phyloP scores from a whole-genome alignment of 768 basidiomycete genomes.

The Hericium coralloides region DNA sequence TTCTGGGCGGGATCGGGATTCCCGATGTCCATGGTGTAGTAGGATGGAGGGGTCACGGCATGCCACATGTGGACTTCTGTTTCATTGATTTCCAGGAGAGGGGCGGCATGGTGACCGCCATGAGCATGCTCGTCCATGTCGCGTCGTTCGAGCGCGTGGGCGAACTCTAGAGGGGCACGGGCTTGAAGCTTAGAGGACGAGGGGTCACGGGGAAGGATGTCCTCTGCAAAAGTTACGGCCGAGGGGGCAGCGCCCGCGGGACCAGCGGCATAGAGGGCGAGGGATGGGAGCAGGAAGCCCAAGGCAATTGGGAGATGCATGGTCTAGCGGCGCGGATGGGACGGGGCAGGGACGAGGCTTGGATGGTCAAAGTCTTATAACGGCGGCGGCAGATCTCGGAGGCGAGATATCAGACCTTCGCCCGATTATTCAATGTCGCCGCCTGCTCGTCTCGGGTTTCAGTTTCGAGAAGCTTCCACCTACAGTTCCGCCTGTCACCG shows the following conservation, averaged over 20 bases:
- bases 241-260: slow-evolving; percentile 7
- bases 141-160: neutral
- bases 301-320: slow-evolving; percentile 13
- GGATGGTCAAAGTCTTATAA: slow-evolving; percentile 2
- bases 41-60: slow-evolving; percentile 67
- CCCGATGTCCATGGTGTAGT: slow-evolving; percentile 74
- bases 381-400: slow-evolving; percentile 12
- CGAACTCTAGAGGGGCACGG: neutral
- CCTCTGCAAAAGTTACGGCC: slow-evolving; percentile 16
- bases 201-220: neutral
- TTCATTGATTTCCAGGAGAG: slow-evolving; percentile 64
- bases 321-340: neutral
- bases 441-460: neutral
- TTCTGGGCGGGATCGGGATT: slow-evolving; percentile 31
- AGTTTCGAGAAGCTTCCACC: neutral
- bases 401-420: neutral
- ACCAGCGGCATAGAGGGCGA: slow-evolving; percentile 9
- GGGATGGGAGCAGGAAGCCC: slow-evolving; percentile 7
- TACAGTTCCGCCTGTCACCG: neutral
- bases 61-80: slow-evolving; percentile 60
- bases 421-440: neutral
- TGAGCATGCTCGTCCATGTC: slow-evolving; percentile 35
- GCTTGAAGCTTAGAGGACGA: neutral
- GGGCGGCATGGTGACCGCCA: slow-evolving; percentile 33
- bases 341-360: neutral